Percentiles rank a stretch among this genome's conserved stretches.
Conservation (phyloP, 352 stramenopile genomes). For the Pythium insidiosum region DNA sequence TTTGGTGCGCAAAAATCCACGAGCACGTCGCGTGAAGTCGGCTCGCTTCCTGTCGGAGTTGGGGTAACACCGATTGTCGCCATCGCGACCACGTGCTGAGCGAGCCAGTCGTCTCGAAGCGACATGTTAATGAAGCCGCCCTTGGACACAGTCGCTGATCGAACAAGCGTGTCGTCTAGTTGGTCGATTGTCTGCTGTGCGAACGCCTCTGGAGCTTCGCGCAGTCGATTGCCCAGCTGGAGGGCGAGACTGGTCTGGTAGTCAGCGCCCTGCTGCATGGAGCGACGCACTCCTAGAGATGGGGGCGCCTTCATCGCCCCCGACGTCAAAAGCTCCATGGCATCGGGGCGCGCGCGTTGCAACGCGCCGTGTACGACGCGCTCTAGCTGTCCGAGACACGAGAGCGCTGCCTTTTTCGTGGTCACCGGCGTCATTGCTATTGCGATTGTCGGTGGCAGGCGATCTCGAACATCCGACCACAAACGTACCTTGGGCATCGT, state of each 20-base stretch:
- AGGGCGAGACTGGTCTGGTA: conserved; percentile 74
- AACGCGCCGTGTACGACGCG: conserved; percentile 32
- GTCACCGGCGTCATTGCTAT: not conserved
- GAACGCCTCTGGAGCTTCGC: conserved; percentile 28
- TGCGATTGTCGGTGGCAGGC: no score
- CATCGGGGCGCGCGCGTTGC: conserved; percentile 18
- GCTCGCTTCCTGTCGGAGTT: conserved; percentile 16
- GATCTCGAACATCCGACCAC: no score
- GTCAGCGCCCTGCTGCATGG: conserved; percentile 47
- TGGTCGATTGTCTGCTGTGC: conserved; percentile 20
- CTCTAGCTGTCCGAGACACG: conserved; percentile 42
- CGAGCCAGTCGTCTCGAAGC: conserved; percentile 62
- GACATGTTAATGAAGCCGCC: conserved; percentile 78
- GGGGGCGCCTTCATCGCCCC: conserved; percentile 17
- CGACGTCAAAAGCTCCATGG: conserved; percentile 14
- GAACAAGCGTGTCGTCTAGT: conserved; percentile 15
- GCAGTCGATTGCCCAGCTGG: conserved; percentile 37
- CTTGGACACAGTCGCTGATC: conserved; percentile 41
- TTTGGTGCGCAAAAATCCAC: conserved; percentile 82
- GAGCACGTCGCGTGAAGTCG: conserved; percentile 20
- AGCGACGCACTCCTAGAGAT: conserved; percentile 56
- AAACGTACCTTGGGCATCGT: no score
- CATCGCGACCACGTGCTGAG: conserved; percentile 46
- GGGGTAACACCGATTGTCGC: conserved; percentile 39
- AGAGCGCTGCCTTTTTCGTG: conserved; percentile 20